Evolutionary conservation across 768 basidiomycete species (phyloP), one percentile per base, ranked within the genome.

Genomic region (Mycena alexandri): DNA sequence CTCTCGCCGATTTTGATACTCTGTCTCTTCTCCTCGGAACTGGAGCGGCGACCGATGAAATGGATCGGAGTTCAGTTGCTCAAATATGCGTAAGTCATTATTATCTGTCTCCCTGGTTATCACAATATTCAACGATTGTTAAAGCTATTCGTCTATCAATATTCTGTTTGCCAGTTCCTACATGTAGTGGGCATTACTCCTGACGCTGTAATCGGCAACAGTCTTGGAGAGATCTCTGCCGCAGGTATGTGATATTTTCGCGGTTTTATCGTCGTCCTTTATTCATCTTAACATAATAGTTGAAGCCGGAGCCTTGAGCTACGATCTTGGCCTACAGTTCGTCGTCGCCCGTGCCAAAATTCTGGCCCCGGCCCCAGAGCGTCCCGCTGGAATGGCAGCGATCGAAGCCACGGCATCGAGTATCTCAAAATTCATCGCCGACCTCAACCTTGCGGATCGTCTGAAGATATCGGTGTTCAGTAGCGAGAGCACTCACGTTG

Each of bases 161-260:
- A 76, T 68, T 71, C 79, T 0, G 71, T 80, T 14, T 70, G 71
- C 33, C 74, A 69, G 8, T 81, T 79, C 76, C 50, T 81, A 44
- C 71, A 73, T 52, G 73, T 61, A 21, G 36, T 81, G 13, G 76
- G 75, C 12, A 72, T 54, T 70, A 2, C 6, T 2, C 46, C 78
- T 1, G 71, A 75, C 53, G 77, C 78, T 11, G 79, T 81, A 9
- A 70, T 81, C 65, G 79, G 79, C 0, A 78, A 81, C 62, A 80
- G 79, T 61, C 71, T 81, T 6, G 80, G 80, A 33, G 80, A 81
- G 65, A 77, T 81, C 63, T 76, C 79, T 13, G 79, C 78, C 14
- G 75, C 78, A 51, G 80, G 80, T 79, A 44, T n/a, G 77, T 25
- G 13, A 41, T 29, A 8, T 43, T 12, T 58, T 25, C 16, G 11